Conservation (phyloP, 768 basidiomycete genomes). For the Mycena pura region DNA sequence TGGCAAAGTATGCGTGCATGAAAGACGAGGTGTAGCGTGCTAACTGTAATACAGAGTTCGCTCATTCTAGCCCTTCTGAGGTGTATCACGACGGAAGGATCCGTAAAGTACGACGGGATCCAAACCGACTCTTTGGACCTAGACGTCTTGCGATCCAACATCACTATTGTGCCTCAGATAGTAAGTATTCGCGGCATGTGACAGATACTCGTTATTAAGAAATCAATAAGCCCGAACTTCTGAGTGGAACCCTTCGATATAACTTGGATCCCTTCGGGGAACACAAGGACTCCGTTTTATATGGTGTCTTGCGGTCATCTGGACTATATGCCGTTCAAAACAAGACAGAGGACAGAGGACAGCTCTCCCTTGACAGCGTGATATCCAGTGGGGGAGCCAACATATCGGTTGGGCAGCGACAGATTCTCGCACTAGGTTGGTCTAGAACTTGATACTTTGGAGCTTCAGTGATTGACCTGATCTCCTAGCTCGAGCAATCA, state of each 20-base stretch:
- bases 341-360: slow-evolving; percentile 37
- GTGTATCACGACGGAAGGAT: slow-evolving; percentile 55
- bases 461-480: slow-evolving; percentile 26
- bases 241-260: slow-evolving; percentile 69
- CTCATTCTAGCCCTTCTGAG: slow-evolving; percentile 56
- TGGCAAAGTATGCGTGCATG: slow-evolving; percentile 45
- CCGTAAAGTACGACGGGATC: slow-evolving; percentile 53
- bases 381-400: slow-evolving; percentile 74
- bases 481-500: slow-evolving; percentile 67
- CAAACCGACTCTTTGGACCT: slow-evolving; percentile 50
- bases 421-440: slow-evolving; percentile 62
- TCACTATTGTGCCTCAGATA: slow-evolving; percentile 52
- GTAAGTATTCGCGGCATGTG: slow-evolving; percentile 21
- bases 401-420: slow-evolving; percentile 73
- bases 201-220: no score
- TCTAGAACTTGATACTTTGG: not conserved
- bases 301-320: slow-evolving; percentile 61
- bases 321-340: slow-evolving; percentile 54
- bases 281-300: slow-evolving; percentile 71
- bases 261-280: slow-evolving; percentile 77
- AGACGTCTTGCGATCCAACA: slow-evolving; percentile 49
- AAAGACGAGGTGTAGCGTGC: not conserved
- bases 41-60: slow-evolving; percentile 45
- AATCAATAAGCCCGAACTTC: slow-evolving; percentile 38
- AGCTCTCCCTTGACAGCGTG: slow-evolving; percentile 55